phyloP scores from a whole-genome alignment of 768 basidiomycete genomes.

The Fomitopsis pulvina region DNA sequence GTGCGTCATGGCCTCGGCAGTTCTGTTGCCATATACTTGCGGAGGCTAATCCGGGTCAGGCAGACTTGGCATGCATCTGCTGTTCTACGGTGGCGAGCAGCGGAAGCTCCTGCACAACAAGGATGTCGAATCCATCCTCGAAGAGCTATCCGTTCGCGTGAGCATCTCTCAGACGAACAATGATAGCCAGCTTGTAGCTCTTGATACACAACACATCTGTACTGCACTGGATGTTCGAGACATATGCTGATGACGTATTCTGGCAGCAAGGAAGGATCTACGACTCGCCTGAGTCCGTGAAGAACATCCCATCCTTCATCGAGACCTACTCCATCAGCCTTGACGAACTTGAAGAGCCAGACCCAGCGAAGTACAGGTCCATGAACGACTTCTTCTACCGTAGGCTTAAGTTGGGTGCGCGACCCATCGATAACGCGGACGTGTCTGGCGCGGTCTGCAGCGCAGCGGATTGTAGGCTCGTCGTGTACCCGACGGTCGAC shows the following conservation, averaged over 20 bases:
- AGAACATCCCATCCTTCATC: slow-evolving; percentile 51
- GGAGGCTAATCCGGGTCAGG: background rate
- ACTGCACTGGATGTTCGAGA: no score
- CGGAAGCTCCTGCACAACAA: slow-evolving; percentile 41
- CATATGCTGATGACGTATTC: background rate
- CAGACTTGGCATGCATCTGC: slow-evolving; percentile 67
- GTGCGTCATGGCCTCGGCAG: slow-evolving; percentile 13
- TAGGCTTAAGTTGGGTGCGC: slow-evolving; percentile 49
- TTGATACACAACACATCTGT: no score
- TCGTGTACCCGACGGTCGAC: slow-evolving; percentile 54
- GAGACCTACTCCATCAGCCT: slow-evolving; percentile 46
- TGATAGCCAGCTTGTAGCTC: no score
- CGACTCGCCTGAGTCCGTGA: slow-evolving; percentile 43
- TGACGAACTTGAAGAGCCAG: slow-evolving; percentile 57
- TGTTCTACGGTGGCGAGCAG: slow-evolving; percentile 55
- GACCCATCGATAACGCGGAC: slow-evolving; percentile 51
- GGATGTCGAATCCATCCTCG: slow-evolving; percentile 42
- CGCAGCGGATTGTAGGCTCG: slow-evolving; percentile 69
- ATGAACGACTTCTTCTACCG: slow-evolving; percentile 81
- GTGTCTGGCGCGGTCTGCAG: slow-evolving; percentile 50
- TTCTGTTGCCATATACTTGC: background rate
- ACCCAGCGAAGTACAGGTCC: slow-evolving; percentile 51
- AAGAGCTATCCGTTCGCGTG: slow-evolving; percentile 48
- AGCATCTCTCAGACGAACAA: no score
- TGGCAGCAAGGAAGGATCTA: slow-evolving; percentile 49